Evolutionary conservation across 805 yeast species (phyloP).

Genomic region (Yarrowia osloensis): DNA sequence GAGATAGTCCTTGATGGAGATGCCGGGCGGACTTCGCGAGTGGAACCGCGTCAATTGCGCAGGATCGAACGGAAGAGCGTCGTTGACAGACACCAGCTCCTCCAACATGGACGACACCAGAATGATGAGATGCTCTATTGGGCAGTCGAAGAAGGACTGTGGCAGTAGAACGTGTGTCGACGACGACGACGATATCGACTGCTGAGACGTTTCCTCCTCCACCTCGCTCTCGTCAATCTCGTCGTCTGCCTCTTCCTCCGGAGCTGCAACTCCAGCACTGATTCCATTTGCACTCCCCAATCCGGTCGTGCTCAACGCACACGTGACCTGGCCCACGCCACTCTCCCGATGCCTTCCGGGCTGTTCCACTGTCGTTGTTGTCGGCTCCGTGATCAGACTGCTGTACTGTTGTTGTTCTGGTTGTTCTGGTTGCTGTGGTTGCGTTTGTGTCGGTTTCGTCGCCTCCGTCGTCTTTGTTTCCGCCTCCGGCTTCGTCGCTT

Average conservation of each 20-base stretch:
- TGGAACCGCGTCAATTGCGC: conserved; percentile 78
- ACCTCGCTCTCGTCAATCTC: background rate
- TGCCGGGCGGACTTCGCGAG: conserved; percentile 88
- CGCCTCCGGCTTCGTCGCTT: too few relatives aligned
- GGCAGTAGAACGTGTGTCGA: conserved; percentile 45
- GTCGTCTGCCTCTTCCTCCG: background rate
- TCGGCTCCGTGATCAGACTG: background rate
- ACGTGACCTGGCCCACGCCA: background rate
- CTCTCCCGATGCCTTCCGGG: background rate
- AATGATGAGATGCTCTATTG: conserved; percentile 66
- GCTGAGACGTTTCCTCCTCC: background rate
- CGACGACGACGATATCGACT: background rate
- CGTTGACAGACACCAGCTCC: conserved; percentile 75
- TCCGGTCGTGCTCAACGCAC: background rate
- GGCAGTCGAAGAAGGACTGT: conserved; percentile 60
- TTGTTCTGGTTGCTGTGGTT: background rate
- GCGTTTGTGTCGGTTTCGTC: too few relatives aligned
- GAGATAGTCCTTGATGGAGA: conserved; percentile 76
- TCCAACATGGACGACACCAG: conserved; percentile 79
- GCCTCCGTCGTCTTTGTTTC: too few relatives aligned
- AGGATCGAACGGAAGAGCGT: conserved; percentile 48
- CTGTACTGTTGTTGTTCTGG: background rate
- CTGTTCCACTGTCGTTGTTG: background rate
- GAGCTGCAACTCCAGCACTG: background rate
- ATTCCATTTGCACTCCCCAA: background rate